Evolutionary conservation across 129 eudicot genomes (phyloP).

Genomic region (Flaveria trinervia): DNA sequence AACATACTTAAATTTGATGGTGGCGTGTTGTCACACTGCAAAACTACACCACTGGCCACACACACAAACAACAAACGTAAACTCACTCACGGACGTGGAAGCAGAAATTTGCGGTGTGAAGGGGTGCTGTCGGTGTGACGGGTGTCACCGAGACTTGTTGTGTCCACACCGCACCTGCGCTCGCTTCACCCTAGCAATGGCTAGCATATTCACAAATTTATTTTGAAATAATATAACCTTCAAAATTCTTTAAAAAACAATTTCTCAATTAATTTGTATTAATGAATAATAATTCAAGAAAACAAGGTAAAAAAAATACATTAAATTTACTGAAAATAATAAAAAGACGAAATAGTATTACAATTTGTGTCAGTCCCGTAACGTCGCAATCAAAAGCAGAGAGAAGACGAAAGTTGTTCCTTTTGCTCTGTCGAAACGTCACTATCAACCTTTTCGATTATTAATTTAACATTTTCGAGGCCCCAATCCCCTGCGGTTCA

Average conservation of each 20-base stretch:
- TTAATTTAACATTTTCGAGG: slow-evolving; percentile 6
- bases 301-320: neutral
- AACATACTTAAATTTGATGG: no score
- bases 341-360: neutral
- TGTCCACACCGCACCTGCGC: no score
- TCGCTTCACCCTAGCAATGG: no score
- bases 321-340: neutral
- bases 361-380: slow-evolving; percentile 36
- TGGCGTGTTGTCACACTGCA: no score
- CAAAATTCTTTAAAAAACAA: no score
- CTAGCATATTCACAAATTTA: neutral
- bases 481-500: slow-evolving; percentile 24
- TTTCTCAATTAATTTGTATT: no score
- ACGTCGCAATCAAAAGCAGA: slow-evolving; percentile 32
- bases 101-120: no score
- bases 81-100: no score
- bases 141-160: no score
- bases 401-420: slow-evolving; percentile 44
- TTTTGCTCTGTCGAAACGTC: slow-evolving; percentile 45
- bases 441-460: slow-evolving; percentile 13
- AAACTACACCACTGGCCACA: no score
- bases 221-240: neutral
- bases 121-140: no score
- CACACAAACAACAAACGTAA: no score
- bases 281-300: neutral